phyloP scores from a whole-genome alignment of 306 rosid genomes.

The Prunus armeniaca region DNA sequence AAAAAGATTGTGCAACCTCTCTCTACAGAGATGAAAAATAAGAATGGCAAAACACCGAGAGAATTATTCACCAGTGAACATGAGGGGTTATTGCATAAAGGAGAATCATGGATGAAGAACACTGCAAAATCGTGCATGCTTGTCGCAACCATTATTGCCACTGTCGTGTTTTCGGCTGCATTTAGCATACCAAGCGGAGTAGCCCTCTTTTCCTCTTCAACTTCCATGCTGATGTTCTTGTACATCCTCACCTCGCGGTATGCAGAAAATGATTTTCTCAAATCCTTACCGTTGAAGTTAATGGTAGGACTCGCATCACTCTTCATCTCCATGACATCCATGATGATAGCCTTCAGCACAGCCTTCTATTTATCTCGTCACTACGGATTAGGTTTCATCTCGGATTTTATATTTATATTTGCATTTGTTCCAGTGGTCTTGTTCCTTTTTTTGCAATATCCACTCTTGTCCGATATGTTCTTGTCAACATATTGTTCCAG shows the following conservation, averaged over 20 bases:
- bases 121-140: conserved; percentile 50
- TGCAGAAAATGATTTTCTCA: conserved; percentile 41
- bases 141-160: conserved; percentile 48
- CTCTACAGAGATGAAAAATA: conserved; percentile 23
- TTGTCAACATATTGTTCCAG: conserved; percentile 34
- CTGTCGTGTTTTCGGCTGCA: conserved; percentile 50
- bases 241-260: conserved; percentile 54
- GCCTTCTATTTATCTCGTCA: conserved; percentile 35
- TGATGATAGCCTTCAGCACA: conserved; percentile 46
- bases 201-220: conserved; percentile 45
- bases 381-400: conserved; percentile 30
- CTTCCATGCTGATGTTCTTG: conserved; percentile 43
- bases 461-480: conserved; percentile 38
- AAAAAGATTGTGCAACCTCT: conserved; percentile 37
- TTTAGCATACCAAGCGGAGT: conserved; percentile 43
- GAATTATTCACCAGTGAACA: conserved; percentile 37
- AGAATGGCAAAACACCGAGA: conserved; percentile 19
- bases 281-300: conserved; percentile 40
- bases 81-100: conserved; percentile 17
- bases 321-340: conserved; percentile 41
- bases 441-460: conserved; percentile 30
- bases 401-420: conserved; percentile 16
- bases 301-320: conserved; percentile 38
- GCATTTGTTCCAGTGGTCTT: conserved; percentile 32
- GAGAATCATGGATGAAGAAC: conserved; percentile 53